Percentiles rank a stretch among this genome's conserved stretches.
phyloP scores from a whole-genome alignment of 73 alveolate species.

The Blepharisma stoltei region DNA sequence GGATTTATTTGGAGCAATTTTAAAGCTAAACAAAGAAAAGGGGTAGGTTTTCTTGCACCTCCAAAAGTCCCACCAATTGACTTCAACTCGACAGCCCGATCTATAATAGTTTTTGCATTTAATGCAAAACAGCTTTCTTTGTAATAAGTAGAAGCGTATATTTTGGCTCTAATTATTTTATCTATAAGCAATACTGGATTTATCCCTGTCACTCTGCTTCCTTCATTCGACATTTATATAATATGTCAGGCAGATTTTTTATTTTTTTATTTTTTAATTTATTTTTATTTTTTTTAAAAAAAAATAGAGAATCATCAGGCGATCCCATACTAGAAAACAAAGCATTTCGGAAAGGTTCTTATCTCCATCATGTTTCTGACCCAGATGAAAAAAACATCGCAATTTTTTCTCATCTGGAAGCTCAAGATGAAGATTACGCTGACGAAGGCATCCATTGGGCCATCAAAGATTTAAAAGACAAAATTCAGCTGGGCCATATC shows the following conservation, averaged over 20 bases:
- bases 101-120: constrained; percentile 85
- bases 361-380: too few species aligned
- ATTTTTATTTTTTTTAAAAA: too few species aligned
- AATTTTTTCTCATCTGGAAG: too few species aligned
- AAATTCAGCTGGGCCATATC: neutral
- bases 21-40: constrained; percentile 74
- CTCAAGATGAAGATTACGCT: neutral
- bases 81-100: constrained; percentile 77
- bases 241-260: too few species aligned
- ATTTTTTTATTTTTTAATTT: too few species aligned
- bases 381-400: too few species aligned
- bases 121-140: constrained; percentile 87
- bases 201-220: constrained; percentile 13
- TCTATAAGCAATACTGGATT: constrained; percentile 78
- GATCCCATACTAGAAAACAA: too few species aligned
- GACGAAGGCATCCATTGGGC: constrained; percentile 20
- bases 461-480: neutral
- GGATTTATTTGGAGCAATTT: constrained; percentile 85
- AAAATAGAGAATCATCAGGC: too few species aligned
- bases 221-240: too few species aligned
- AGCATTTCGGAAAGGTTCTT: too few species aligned
- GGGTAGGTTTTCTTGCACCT: constrained; percentile 76
- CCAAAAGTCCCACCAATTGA: constrained; percentile 91
- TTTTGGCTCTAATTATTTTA: constrained; percentile 70
- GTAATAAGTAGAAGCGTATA: constrained; percentile 71